These are phyloP conservation scores for Conringia planisiliqua DNA, from an alignment of 345 rosid species.

Conservation along the genomic window DNA sequence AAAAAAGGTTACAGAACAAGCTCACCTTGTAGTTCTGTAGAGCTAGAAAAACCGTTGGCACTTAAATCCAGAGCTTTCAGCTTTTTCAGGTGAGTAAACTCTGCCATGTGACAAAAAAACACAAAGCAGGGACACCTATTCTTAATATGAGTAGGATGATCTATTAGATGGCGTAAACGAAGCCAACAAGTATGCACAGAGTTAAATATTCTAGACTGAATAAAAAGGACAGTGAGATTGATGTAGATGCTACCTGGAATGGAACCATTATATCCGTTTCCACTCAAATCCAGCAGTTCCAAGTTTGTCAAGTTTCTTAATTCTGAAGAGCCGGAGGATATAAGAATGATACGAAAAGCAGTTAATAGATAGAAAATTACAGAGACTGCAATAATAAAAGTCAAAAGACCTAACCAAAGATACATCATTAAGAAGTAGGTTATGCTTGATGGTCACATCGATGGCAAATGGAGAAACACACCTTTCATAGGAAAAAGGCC, in stretches of 20 bases:
- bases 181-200: neutral
- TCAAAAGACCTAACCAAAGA: neutral
- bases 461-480: neutral
- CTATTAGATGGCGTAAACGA: neutral
- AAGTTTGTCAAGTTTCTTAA: slow-evolving; percentile 1
- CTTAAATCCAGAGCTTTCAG: slow-evolving; percentile 3
- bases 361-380: neutral
- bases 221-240: neutral
- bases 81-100: neutral
- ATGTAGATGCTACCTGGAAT: neutral
- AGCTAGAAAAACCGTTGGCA: neutral
- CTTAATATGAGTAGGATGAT: neutral
- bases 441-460: too few relatives aligned
- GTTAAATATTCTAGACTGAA: neutral
- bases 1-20: too few relatives aligned
- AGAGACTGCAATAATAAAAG: neutral
- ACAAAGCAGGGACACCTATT: neutral
- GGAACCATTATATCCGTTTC: neutral
- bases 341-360: neutral
- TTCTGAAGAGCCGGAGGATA: neutral
- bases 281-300: slow-evolving; percentile 4
- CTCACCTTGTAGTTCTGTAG: neutral
- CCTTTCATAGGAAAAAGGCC: neutral
- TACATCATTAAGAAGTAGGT: neutral
- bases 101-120: neutral